These are phyloP conservation scores for Euryodendron excelsum DNA, from an alignment of 148 eudicot species.

Conservation along the genomic window DNA sequence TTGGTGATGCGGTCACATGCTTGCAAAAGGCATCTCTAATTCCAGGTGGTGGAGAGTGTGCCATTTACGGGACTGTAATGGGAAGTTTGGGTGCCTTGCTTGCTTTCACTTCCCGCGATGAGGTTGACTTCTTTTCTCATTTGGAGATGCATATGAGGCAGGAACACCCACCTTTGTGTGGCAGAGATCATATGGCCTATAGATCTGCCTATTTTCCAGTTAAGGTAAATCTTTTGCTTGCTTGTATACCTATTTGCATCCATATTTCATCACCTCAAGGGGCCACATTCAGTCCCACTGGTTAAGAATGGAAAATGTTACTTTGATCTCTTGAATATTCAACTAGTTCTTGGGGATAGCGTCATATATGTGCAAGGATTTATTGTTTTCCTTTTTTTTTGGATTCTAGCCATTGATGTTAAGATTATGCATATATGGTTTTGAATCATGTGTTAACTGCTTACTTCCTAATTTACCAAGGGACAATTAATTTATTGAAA, in stretches of 20 bases:
- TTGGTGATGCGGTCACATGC: conserved; percentile 88
- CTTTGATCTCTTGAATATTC: no score
- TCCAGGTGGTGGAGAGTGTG: conserved; percentile 90
- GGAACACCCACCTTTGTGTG: conserved; percentile 97
- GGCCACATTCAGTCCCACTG: no score
- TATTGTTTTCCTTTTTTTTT: no score
- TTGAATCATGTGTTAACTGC: no score
- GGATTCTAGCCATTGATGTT: no score
- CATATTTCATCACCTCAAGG: neutral
- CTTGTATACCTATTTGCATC: neutral
- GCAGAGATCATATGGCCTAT: conserved; percentile 99
- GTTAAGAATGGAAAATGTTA: no score
- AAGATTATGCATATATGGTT: no score
- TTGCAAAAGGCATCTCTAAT: conserved; percentile 94
- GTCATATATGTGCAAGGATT: no score
- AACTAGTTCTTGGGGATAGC: no score
- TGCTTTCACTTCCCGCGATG: conserved; percentile 89
- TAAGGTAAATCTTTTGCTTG: conserved; percentile 51
- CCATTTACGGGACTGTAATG: conserved; percentile 94
- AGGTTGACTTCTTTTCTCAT: conserved; percentile 97
- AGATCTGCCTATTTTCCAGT: conserved; percentile 97
- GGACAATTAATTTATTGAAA: no score
- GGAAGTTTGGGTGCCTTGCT: conserved; percentile 96
- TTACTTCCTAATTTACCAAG: no score
- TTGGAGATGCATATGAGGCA: conserved; percentile 99